phyloP scores from a whole-genome alignment of 169 alveolate genomes.

The Plasmodium inui region DNA sequence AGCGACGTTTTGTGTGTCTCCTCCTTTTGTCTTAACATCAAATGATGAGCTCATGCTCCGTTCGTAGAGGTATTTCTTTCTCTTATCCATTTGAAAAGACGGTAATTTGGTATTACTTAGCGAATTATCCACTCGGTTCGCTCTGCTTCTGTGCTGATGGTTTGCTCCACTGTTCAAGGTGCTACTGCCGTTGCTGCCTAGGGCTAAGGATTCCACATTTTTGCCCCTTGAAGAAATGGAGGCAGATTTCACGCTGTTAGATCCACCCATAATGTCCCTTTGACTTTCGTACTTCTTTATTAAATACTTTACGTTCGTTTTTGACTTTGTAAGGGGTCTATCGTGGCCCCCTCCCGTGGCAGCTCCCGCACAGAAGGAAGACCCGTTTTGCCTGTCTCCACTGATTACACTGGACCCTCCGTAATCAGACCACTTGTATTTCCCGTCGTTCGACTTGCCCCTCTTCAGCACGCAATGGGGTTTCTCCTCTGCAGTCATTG shows the following conservation, averaged over 20 bases:
- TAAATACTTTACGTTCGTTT: slow-evolving; percentile 36
- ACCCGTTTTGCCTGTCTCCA: neutral
- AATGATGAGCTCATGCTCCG: slow-evolving; percentile 9
- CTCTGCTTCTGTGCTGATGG: neutral
- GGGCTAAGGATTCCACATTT: neutral
- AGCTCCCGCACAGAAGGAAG: neutral
- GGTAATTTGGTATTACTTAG: neutral
- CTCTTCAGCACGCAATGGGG: slow-evolving; percentile 9
- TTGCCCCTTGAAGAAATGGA: neutral
- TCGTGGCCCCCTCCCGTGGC: neutral
- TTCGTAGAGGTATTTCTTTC: slow-evolving; percentile 12
- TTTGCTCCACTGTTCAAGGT: neutral
- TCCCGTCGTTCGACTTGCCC: slow-evolving; percentile 17
- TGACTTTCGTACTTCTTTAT: slow-evolving; percentile 31
- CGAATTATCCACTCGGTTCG: neutral
- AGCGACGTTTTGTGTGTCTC: neutral
- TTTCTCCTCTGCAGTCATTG: neutral
- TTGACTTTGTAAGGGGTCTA: slow-evolving; percentile 26
- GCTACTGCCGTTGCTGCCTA: neutral
- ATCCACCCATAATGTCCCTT: neutral
- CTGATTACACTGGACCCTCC: neutral
- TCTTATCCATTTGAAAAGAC: neutral
- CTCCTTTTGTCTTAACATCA: neutral
- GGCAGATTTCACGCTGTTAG: neutral
- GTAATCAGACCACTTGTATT: neutral